These are phyloP conservation scores for Vaucheria bursata DNA, from an alignment of 352 stramenopile species.

Conservation along the genomic window DNA sequence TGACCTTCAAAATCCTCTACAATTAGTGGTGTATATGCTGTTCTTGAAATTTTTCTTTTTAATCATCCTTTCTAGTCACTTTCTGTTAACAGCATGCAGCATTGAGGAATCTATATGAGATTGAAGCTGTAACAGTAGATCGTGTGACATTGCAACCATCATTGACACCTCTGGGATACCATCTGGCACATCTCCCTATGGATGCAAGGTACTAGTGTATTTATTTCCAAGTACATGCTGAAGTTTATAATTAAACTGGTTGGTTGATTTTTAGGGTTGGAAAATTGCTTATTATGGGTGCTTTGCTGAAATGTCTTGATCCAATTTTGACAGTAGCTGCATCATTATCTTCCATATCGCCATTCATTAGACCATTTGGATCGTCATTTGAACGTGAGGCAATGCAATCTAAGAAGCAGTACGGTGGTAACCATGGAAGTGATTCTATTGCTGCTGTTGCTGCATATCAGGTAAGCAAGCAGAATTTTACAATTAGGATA, in stretches of 20 bases:
- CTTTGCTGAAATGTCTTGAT: constrained; percentile 48
- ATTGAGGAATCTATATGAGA: constrained; percentile 41
- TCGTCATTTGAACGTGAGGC: constrained; percentile 12
- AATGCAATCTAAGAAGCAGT: constrained; percentile 17
- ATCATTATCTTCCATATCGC: constrained; percentile 37
- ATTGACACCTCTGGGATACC: constrained; percentile 46
- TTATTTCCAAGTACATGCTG: not conserved
- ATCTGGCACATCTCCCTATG: constrained; percentile 50
- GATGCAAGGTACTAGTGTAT: constrained; percentile 34
- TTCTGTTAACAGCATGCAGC: constrained; percentile 16
- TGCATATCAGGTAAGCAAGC: constrained; percentile 32
- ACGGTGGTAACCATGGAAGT: constrained; percentile 20
- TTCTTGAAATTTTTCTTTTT: constrained; percentile 1
- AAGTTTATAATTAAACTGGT: not conserved
- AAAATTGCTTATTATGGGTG: constrained; percentile 50
- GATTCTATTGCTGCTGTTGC: constrained; percentile 35
- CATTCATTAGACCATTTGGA: constrained; percentile 41
- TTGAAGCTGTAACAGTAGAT: constrained; percentile 12
- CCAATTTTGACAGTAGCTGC: constrained; percentile 50
- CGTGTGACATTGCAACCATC: not conserved
- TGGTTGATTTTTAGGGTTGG: constrained; percentile 34
- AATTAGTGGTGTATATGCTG: constrained; percentile 52
- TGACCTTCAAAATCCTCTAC: constrained; percentile 70
- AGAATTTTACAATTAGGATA: constrained; percentile 16
- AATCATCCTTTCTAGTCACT: not conserved